Evolutionary conservation across 2,329 filamentous ascomycete species (phyloP), one percentile per base, ranked within the genome.

Genomic region (Berkeleyomyces rouxiae): DNA sequence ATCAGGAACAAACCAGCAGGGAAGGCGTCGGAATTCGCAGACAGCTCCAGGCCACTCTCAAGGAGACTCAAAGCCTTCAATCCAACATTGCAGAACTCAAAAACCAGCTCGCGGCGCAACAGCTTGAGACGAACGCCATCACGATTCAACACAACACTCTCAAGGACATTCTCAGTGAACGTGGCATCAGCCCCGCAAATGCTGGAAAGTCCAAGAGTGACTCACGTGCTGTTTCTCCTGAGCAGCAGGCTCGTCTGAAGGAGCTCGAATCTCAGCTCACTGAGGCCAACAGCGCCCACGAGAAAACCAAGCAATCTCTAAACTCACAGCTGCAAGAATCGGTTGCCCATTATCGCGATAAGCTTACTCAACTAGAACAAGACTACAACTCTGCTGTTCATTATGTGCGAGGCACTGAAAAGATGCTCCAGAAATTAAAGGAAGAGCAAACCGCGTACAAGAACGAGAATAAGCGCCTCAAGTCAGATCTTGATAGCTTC

Each of bases 391-490:
- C 93, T 49, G 92, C 93, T 13, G 91, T 97, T 59, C 93, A 96
- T 73, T 99, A 99, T 70, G 89, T 99, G 68, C 95, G 96, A 74
- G 93, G 93, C 64, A 97, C 93, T 1, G 93, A 99, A 74, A 97
- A 96, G 80, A 96, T 99, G 90, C 82, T 99, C 58, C 91, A 93
- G 74, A 92, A 95, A 73, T 92, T 99, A 80, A 97, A 97, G 77
- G 90, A 96, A 70, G 93, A 99, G 74, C 79, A 99, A n/a, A 80
- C 87, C 62, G 88, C 90, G 64, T 93, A 95, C 75, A 97, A 97
- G 79, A 76, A 83, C 10, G 87, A 93, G 65, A 96, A 96, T 70
- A 77, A 79, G 16, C 87, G 87, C 65, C 78, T 99, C 47, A 91
- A 93, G 72, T 81, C 84, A 57, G 90, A 96, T 69, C 77, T 96